Evolutionary conservation across 1,284 basidiomycete species (phyloP), one percentile per base, ranked within the genome.

Genomic region (Melampsora americana): DNA sequence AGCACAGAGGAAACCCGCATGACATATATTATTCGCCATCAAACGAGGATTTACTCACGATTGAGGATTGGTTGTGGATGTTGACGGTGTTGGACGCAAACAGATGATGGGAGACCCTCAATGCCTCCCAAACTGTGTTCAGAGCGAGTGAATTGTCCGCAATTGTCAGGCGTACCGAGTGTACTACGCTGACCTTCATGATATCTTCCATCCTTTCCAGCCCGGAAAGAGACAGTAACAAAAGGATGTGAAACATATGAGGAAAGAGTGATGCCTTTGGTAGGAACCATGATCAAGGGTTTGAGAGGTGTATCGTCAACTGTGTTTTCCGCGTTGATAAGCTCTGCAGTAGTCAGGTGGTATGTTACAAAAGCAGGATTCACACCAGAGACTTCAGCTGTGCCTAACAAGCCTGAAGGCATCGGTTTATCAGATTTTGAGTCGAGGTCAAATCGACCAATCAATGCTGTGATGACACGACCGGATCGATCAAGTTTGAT

Each of bases 281-380:
- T 70, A 44, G 69, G 56, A 12, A 70, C 23, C 14, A 53, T 59
- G 42, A 70, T 16, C 5, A 46, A 32, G 5, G 69, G 69, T 28
- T 44, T 70, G 26, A 70, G 23, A 6, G 69, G 69, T 50, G 69
- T 70, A 62, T 70, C 69, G 26, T 70, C 69, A 5, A 70, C 69
- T 12, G 59, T 60, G 46, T 70, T 70, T 39, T 70, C 69, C 14
- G 39, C 30, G 35, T 5, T 23, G 12, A 28, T 5, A 18, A 70
- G 30, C 14, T 69, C 50, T 23, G 56, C n/a, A 59, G 61, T 44
- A 28, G 46, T 30, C 11, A 35, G 5, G 30, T 59, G 46, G 30
- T 53, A 53, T 26, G 44, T 42, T 2, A 6, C 20, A n/a, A 69
- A 23, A 44, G 42, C 53, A 59, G 28, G 23, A 59, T 59, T 23